Percentiles rank a stretch among this genome's conserved stretches.
Conservation (phyloP, 2,329 filamentous ascomycete genomes). For the Ophiostoma quercus region DNA sequence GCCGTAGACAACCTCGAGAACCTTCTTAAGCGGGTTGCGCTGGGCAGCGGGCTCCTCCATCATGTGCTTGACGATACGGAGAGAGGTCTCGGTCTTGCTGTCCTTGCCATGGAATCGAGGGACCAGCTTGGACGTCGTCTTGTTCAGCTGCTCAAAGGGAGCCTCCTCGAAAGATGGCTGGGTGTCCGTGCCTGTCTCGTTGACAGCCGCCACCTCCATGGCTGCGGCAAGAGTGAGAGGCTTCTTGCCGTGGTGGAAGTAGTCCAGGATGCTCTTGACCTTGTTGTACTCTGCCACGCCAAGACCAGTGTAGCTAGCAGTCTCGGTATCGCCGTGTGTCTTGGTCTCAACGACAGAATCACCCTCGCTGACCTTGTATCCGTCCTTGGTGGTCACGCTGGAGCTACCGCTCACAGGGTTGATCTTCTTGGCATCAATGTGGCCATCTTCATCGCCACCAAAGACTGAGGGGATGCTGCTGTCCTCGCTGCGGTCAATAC, state of each 20-base stretch:
- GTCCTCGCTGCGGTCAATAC: neutral
- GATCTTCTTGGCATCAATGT: neutral
- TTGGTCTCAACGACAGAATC: neutral
- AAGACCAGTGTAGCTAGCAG: neutral
- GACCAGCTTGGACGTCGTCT: neutral
- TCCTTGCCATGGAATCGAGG: neutral
- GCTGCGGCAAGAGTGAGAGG: neutral
- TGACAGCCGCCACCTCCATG: neutral
- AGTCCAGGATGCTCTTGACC: neutral
- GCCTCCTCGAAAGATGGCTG: neutral
- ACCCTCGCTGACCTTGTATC: neutral
- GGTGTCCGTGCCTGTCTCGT: neutral
- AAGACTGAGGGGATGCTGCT: neutral
- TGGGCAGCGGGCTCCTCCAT: neutral
- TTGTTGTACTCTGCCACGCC: constrained; percentile 7
- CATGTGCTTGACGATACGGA: constrained; percentile 1
- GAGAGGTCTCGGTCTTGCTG: neutral
- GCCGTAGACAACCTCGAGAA: neutral
- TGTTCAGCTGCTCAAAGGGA: neutral
- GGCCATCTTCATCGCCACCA: neutral
- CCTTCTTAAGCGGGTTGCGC: neutral
- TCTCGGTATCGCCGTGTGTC: neutral
- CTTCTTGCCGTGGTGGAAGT: constrained; percentile 12
- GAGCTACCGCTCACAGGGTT: neutral
- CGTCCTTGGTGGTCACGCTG: neutral